phyloP scores from a whole-genome alignment of 257 asterid species.

The Fraxinus cuspidata region DNA sequence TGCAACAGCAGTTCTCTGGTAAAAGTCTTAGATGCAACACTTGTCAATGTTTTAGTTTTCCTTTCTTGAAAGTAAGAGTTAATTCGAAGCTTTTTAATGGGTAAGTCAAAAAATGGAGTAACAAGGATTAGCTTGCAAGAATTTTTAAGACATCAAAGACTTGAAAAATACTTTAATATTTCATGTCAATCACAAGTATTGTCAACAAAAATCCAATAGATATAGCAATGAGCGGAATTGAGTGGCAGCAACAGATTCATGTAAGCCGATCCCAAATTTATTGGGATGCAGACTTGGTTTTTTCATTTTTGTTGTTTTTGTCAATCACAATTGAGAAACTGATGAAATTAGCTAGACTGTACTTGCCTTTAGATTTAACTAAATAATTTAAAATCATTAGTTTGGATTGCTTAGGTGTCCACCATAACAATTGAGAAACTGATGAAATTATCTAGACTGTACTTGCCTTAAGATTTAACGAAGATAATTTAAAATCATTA shows the following conservation, averaged over 20 bases:
- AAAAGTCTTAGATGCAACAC: slow-evolving; percentile 11
- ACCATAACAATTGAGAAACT: not conserved
- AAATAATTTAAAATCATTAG: too few species aligned
- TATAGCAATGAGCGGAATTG: not conserved
- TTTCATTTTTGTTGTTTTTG: not conserved
- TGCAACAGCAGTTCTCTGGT: slow-evolving; percentile 12
- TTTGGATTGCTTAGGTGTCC: not conserved
- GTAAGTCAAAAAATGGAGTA: not conserved
- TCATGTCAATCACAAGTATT: not conserved
- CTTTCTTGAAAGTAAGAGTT: not conserved
- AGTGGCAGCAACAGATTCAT: not conserved
- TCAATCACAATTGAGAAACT: not conserved
- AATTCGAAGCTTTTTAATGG: slow-evolving; percentile 1
- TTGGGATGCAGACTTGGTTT: not conserved
- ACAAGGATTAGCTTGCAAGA: not conserved
- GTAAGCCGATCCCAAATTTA: not conserved
- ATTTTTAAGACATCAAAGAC: not conserved
- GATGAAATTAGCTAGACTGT: not conserved
- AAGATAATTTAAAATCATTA: not conserved
- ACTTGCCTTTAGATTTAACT: not conserved
- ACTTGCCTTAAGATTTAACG: not conserved
- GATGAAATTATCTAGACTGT: not conserved
- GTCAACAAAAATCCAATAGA: not conserved
- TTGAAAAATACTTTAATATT: not conserved
- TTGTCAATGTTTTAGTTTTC: not conserved